Conservation (phyloP, 768 basidiomycete genomes). For the Russula virescens region DNA sequence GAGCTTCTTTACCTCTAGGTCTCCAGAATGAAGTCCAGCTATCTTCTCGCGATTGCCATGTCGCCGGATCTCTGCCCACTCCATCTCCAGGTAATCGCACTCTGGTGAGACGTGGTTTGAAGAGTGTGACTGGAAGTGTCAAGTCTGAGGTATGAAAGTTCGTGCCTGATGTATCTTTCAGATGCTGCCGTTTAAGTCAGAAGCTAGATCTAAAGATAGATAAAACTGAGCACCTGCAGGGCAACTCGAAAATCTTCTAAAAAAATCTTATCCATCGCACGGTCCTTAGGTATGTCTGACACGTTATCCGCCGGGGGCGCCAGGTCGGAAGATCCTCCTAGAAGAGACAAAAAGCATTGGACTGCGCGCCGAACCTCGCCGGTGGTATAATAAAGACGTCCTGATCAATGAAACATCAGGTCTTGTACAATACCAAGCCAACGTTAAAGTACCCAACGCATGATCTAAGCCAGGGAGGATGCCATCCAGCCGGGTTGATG, state of each 20-base stretch:
- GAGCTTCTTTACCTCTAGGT: slow-evolving; percentile 45
- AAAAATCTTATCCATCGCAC: slow-evolving; percentile 54
- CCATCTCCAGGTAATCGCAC: slow-evolving; percentile 52
- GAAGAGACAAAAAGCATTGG: slow-evolving; percentile 65
- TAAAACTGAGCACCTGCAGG: slow-evolving; percentile 51
- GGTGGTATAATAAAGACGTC: slow-evolving; percentile 84
- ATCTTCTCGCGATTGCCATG: slow-evolving; percentile 64
- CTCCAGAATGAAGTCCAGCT: slow-evolving; percentile 61
- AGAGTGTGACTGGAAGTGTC: slow-evolving; percentile 62
- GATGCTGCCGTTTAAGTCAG: slow-evolving; percentile 48
- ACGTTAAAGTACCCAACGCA: slow-evolving; percentile 52
- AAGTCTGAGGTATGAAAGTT: slow-evolving; percentile 41
- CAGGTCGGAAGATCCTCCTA: slow-evolving; percentile 42
- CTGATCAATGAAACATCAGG: slow-evolving; percentile 36
- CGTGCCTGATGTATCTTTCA: slow-evolving; percentile 52
- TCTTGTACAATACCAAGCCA: not conserved
- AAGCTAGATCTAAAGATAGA: not conserved
- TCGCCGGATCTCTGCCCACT: slow-evolving; percentile 36
- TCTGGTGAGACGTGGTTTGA: slow-evolving; percentile 49
- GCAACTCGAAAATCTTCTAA: slow-evolving; percentile 89
- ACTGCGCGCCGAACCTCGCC: slow-evolving; percentile 78
- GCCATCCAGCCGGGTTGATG: slow-evolving; percentile 48
- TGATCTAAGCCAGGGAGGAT: slow-evolving; percentile 73
- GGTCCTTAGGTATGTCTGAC: slow-evolving; percentile 15
- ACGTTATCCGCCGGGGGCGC: slow-evolving; percentile 20